Evolutionary conservation across 768 basidiomycete species (phyloP), one percentile per base, ranked within the genome.

Genomic region (Sarcodon sp.): DNA sequence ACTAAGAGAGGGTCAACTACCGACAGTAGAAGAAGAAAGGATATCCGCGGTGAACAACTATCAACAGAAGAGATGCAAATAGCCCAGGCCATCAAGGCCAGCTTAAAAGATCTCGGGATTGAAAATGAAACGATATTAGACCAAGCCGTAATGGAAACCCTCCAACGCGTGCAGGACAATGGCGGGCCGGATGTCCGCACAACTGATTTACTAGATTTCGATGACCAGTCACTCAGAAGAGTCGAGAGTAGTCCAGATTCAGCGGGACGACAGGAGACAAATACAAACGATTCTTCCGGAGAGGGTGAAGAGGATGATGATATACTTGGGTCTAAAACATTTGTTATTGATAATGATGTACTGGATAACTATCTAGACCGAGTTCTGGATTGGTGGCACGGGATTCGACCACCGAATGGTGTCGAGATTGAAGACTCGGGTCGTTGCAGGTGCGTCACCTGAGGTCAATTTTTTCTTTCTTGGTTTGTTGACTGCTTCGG

Each of bases 351-450:
- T 44, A 66, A 75, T 7, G 36, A 39, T 0, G 51, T 75, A 39
- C 69, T 94, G 15, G 70, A 79, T 18, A 51, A 51, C 1, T 71
- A 83, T 52, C 62, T 92, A 18, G 54, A 57, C 1, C 69, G 69
- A 46, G 67, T 82, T 0, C 61, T 90, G 2, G 60, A 70, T 45
- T 92, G 84, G 78, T 94, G 91, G 91, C 64, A 71, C 49, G 87
- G 88, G 1, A 54, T 69, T 46, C 70, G 90, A 36, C 66, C 70
- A 32, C 77, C 90, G 0, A 61, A 63, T n/a, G 91, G 91, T 1
- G 91, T 92, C 0, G 69, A 70, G 2, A 32, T 81, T 16, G 64
- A 71, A 39, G 68, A 83, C 45, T 66, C 80, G 3, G 56, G 69
- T 48, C 70, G 88, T 45, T 90, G 89, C 70, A 66, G 66, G 79